phyloP scores from a whole-genome alignment of 2,329 filamentous ascomycete genomes.

The Diplocarpon rosae region DNA sequence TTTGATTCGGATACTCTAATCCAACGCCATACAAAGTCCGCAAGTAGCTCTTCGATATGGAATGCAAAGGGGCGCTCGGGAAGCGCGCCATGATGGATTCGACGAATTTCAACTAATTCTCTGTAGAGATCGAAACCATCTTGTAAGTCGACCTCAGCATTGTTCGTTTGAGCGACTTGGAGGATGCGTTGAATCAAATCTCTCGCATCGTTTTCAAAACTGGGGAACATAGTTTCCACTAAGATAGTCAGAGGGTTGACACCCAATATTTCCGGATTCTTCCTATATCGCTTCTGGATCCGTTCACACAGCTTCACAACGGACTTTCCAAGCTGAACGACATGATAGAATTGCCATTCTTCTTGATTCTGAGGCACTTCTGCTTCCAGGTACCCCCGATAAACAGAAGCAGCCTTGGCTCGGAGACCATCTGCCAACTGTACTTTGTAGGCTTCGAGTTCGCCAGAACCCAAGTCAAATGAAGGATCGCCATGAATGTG shows the following conservation, averaged over 20 bases:
- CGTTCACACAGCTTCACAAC: constrained; percentile 78
- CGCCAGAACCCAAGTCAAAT: constrained; percentile 61
- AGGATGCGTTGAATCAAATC: constrained; percentile 78
- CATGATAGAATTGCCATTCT: constrained; percentile 82
- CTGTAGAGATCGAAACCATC: constrained; percentile 93
- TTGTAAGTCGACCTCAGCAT: constrained; percentile 70
- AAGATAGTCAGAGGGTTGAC: constrained; percentile 55
- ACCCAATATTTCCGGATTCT: constrained; percentile 79
- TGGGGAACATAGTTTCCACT: constrained; percentile 74
- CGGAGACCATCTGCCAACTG: constrained; percentile 63
- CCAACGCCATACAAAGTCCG: constrained; percentile 95
- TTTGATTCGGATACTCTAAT: constrained; percentile 70
- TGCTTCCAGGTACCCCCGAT: constrained; percentile 66
- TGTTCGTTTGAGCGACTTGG: constrained; percentile 55
- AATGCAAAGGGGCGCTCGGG: constrained; percentile 71
- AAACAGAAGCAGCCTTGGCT: constrained; percentile 66
- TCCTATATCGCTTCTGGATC: constrained; percentile 85
- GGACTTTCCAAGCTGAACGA: constrained; percentile 77
- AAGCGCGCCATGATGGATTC: constrained; percentile 66
- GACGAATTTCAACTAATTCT: constrained; percentile 74
- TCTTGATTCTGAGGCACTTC: constrained; percentile 71
- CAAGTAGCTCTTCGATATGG: constrained; percentile 73
- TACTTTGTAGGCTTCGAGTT: constrained; percentile 59
- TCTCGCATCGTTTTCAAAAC: constrained; percentile 79
- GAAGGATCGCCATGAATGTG: constrained; percentile 71